These are phyloP conservation scores for Claviceps fusiformis DNA, from an alignment of 2,329 filamentous ascomycete species.

Conservation along the genomic window DNA sequence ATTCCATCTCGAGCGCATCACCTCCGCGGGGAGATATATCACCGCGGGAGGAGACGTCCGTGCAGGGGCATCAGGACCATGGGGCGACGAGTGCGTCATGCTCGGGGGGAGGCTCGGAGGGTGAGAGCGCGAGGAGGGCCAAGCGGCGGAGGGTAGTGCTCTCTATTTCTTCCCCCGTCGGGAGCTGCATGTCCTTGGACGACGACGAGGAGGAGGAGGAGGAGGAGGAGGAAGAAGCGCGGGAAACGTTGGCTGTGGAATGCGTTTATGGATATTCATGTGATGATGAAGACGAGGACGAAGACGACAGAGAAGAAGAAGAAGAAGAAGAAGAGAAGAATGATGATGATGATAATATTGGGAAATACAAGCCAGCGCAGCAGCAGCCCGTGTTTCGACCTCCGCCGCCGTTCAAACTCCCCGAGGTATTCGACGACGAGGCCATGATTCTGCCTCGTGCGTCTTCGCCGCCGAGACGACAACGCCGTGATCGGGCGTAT, in stretches of 20 bases:
- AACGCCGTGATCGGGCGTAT: conserved; percentile 22
- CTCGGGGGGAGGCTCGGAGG: neutral
- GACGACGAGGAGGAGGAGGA: neutral
- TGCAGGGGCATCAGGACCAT: neutral
- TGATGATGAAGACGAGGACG: too few species aligned
- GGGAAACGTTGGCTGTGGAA: too few species aligned
- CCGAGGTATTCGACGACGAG: conserved; percentile 10
- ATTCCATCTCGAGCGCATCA: neutral
- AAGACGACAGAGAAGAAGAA: neutral
- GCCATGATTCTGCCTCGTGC: conserved; percentile 12
- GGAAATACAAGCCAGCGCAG: neutral
- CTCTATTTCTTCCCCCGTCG: conserved; percentile 15
- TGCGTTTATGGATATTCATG: too few species aligned
- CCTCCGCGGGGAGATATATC: neutral
- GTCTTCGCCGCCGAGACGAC: conserved; percentile 26
- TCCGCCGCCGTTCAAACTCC: conserved; percentile 26
- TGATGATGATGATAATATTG: neutral
- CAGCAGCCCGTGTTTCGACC: conserved; percentile 25
- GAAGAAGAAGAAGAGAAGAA: neutral
- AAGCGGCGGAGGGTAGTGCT: conserved; percentile 7
- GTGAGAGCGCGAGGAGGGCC: conserved; percentile 1
- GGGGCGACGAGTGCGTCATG: neutral
- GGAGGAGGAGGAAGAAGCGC: neutral
- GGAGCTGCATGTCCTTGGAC: conserved; percentile 5
- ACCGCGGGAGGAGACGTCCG: neutral